Base-by-base conservation (phyloP, 768 basidiomycete genomes). In the Xerocomellus chrysenteron region DNA sequence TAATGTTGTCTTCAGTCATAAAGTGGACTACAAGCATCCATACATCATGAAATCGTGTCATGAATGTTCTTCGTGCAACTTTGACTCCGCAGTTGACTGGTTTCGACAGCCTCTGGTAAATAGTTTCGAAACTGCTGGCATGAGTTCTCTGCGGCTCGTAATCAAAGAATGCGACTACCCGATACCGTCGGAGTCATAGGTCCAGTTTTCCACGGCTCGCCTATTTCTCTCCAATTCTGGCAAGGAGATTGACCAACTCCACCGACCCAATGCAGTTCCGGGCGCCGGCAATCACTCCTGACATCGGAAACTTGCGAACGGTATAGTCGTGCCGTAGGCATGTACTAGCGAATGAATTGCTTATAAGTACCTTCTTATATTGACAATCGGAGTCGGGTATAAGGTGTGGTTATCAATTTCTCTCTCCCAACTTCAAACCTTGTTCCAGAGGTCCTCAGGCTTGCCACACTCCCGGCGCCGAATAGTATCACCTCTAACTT, bases 301-400 rank as follows among this genome's bases (percentile, higher is more conserved):
- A 44, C 52, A 46, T 55, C 50, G 54, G 65, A 56, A 59, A 54
- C 45, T 54, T 55, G 47, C 54, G 57, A 57, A 47, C 2, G 26
- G 30, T 33, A 16, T 17, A 40, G 28, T 24, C 39, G 33, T 68
- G 54, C 59, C 60, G 64, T 56, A 56, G 28, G 37, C 30, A 36
- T 43, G 45, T 42, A n/a, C 14, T 61, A 64, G 60, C 60, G 56
- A 68, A 48, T 68, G 59, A 70, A 68, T 70, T 66, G 61, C 57
- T 64, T 68, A 60, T 57, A 26, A 26, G 21, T 21, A 47, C 35
- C 19, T 47, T 47, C 42, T 4, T 5, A 28, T 39, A 39, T 42
- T 36, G 54, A 57, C 54, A 39, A 49, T 33, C 30, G 33, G 44
- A 28, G 58, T 68, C 68, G 66, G 68, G 35, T 56, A 54, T 67